These are phyloP conservation scores for Trametes cingulata DNA, from an alignment of 768 basidiomycete genomes.

Conservation along the genomic window DNA sequence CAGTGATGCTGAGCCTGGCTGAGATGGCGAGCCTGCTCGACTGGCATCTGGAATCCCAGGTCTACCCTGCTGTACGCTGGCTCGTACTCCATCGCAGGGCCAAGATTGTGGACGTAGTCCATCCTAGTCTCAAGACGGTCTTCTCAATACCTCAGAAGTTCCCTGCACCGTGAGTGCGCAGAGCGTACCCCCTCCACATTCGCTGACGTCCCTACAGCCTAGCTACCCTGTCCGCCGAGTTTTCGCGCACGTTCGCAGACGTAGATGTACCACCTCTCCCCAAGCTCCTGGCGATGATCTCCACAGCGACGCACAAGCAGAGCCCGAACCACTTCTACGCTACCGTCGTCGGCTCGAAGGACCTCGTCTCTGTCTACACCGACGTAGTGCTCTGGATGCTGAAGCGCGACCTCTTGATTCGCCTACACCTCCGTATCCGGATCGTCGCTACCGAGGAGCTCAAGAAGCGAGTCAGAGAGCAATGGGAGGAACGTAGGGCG, in stretches of 20 bases:
- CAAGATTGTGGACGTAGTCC: slow-evolving; percentile 85
- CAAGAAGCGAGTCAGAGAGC: slow-evolving; percentile 63
- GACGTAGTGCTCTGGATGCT: slow-evolving; percentile 92
- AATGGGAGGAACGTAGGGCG: slow-evolving; percentile 37
- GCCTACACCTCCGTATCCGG: slow-evolving; percentile 83
- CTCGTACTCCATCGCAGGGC: slow-evolving; percentile 89
- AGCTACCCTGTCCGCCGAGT: slow-evolving; percentile 55
- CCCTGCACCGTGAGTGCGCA: slow-evolving; percentile 52
- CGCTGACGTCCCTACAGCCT: slow-evolving; percentile 40
- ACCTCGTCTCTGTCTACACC: slow-evolving; percentile 67
- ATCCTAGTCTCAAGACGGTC: slow-evolving; percentile 74
- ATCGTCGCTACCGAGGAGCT: slow-evolving; percentile 76
- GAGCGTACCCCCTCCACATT: background rate
- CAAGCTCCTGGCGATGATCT: slow-evolving; percentile 72
- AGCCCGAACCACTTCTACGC: slow-evolving; percentile 77
- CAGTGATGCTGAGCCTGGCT: slow-evolving; percentile 72
- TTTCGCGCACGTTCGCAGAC: slow-evolving; percentile 59
- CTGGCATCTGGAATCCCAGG: slow-evolving; percentile 79
- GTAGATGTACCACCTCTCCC: slow-evolving; percentile 70
- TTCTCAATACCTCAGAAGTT: slow-evolving; percentile 75
- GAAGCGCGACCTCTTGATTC: slow-evolving; percentile 80
- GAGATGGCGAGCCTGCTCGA: slow-evolving; percentile 82
- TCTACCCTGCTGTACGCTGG: slow-evolving; percentile 91
- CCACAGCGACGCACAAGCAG: slow-evolving; percentile 63
- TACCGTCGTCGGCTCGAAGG: slow-evolving; percentile 69